Conservation (phyloP, 2,329 filamentous ascomycete genomes). For the Sphaceloma murrayae region DNA sequence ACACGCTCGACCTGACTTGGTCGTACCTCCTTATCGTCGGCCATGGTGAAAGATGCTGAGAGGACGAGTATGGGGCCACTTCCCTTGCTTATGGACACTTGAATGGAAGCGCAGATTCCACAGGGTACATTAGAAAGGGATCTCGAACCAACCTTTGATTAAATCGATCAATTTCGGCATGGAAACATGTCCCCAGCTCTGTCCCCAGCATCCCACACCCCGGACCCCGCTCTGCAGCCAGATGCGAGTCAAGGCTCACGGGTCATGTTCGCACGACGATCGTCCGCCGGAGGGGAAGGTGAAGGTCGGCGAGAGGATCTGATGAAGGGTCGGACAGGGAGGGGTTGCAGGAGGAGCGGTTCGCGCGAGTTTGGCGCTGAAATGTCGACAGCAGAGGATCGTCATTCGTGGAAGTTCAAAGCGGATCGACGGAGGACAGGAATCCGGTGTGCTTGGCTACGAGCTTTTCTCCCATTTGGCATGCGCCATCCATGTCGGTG, state of each 20-base stretch:
- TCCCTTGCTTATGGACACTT: conserved; percentile 6
- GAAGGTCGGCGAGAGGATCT: conserved; percentile 3
- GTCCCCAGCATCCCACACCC: conserved; percentile 12
- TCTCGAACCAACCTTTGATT: conserved; percentile 14
- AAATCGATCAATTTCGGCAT: neutral
- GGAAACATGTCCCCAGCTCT: neutral
- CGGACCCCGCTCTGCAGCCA: conserved; percentile 3
- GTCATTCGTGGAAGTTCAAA: conserved; percentile 11
- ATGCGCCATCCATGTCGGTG: conserved; percentile 2
- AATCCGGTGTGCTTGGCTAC: conserved; percentile 6
- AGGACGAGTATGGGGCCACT: neutral
- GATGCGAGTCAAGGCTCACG: neutral
- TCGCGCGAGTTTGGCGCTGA: conserved; percentile 1
- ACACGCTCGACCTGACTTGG: conserved; percentile 42
- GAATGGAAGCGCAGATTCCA: conserved; percentile 8
- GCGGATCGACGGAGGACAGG: neutral
- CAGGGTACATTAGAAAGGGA: neutral
- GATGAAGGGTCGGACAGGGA: neutral
- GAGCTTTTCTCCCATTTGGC: neutral
- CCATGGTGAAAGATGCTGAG: conserved; percentile 1
- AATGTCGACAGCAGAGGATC: neutral
- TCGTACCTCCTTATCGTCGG: conserved; percentile 16
- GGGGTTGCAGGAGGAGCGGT: conserved; percentile 4
- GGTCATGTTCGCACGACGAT: conserved; percentile 15
- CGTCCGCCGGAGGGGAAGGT: neutral